phyloP scores from a whole-genome alignment of 2,329 filamentous ascomycete species.

The Gaeumannomyces tritici region DNA sequence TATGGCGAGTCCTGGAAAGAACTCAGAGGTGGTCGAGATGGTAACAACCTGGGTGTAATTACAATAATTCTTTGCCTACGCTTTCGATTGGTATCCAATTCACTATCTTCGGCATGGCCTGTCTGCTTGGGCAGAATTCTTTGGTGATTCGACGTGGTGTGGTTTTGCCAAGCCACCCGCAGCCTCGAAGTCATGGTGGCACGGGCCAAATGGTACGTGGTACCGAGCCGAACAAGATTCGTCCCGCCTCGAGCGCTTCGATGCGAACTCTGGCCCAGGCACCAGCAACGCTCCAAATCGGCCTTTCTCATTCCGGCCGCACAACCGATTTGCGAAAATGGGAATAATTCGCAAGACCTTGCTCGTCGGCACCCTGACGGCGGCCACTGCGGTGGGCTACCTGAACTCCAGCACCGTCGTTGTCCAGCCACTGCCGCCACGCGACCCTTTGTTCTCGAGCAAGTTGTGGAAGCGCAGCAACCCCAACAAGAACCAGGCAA shows the following conservation, averaged over 20 bases:
- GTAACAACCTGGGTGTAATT: no score
- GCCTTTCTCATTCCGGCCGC: neutral
- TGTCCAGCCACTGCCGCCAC: slow-evolving; percentile 44
- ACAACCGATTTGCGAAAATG: slow-evolving; percentile 25
- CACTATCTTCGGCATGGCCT: no score
- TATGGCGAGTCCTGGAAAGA: no score
- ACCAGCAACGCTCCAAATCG: neutral
- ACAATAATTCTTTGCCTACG: no score
- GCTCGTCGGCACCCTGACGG: slow-evolving; percentile 36
- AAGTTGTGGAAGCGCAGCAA: slow-evolving; percentile 50
- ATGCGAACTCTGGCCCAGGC: neutral
- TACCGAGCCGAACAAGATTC: neutral
- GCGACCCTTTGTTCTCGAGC: slow-evolving; percentile 52
- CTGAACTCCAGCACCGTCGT: slow-evolving; percentile 45
- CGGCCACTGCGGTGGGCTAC: slow-evolving; percentile 39
- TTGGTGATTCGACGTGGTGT: neutral
- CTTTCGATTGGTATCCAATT: no score
- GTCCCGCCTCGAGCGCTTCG: neutral
- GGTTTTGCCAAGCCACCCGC: neutral
- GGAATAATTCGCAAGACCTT: slow-evolving; percentile 40
- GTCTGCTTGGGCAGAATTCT: neutral
- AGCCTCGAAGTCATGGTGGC: neutral
- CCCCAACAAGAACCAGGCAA: slow-evolving; percentile 49
- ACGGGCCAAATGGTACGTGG: no score
- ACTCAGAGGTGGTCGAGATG: no score